Percentiles rank a stretch among this genome's conserved stretches.
phyloP scores from a whole-genome alignment of 148 eudicot species.

The Fagopyrum tataricum region DNA sequence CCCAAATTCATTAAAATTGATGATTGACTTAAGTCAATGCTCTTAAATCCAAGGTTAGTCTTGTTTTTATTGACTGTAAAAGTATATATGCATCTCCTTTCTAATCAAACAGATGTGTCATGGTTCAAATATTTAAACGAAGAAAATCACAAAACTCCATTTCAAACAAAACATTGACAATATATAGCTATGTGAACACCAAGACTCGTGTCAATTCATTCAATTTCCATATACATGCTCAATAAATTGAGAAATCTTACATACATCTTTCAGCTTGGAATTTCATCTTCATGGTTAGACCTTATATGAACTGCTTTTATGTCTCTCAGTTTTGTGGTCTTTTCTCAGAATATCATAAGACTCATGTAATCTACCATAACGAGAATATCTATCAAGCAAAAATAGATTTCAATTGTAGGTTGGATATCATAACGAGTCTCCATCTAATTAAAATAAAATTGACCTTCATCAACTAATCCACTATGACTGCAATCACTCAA shows the following conservation, averaged over 20 bases:
- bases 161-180: neutral
- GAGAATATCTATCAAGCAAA: slow-evolving; percentile 33
- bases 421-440: slow-evolving; percentile 17
- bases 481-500: slow-evolving; percentile 34
- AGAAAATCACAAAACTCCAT: neutral
- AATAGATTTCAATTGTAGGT: slow-evolving; percentile 30
- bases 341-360: slow-evolving; percentile 30
- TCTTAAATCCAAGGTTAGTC: too few species aligned
- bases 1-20: too few species aligned
- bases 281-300: too few species aligned
- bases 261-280: too few species aligned
- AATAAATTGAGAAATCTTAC: slow-evolving; percentile 21
- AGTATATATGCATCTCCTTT: too few species aligned
- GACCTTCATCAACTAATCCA: slow-evolving; percentile 35
- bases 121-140: neutral
- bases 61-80: too few species aligned
- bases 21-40: too few species aligned
- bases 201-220: slow-evolving; percentile 27
- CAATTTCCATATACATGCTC: slow-evolving; percentile 18
- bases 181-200: slow-evolving; percentile 3
- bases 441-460: slow-evolving; percentile 26
- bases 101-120: neutral
- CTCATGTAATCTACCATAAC: slow-evolving; percentile 35
- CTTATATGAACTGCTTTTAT: too few species aligned
- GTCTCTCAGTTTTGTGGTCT: too few species aligned